Percentiles rank a stretch among this genome's conserved stretches.
Evolutionary conservation across 305 asterid genomes (phyloP).

Genomic region (Petunia hybrid): DNA sequence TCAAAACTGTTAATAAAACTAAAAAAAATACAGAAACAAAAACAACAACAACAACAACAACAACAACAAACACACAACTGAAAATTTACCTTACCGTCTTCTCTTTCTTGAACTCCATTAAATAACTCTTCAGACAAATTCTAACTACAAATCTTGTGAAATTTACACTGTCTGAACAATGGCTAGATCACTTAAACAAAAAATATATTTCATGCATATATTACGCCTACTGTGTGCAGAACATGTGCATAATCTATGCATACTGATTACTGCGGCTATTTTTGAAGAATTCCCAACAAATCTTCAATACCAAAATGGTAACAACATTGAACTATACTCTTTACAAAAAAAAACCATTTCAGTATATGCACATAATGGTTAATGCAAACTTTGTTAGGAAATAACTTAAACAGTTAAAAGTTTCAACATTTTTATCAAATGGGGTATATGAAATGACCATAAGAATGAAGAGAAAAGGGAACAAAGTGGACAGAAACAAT

Average conservation of each 20-base stretch:
- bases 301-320: constrained; percentile 19
- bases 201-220: background rate
- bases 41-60: background rate
- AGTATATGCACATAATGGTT: background rate
- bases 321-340: constrained; percentile 13
- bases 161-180: background rate
- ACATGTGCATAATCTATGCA: no score
- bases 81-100: constrained; percentile 59
- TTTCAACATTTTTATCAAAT: background rate
- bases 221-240: no score
- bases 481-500: constrained; percentile 27
- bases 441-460: background rate
- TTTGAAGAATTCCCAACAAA: background rate
- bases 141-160: background rate
- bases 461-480: background rate
- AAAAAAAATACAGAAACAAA: background rate
- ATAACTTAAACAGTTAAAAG: background rate
- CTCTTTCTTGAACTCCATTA: constrained; percentile 63
- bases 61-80: background rate
- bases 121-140: background rate
- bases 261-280: no score
- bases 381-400: background rate
- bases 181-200: background rate
- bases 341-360: constrained; percentile 23
- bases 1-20: background rate